Evolutionary conservation across 345 rosid genomes (phyloP).

Genomic region (Bruguiera sexangula): DNA sequence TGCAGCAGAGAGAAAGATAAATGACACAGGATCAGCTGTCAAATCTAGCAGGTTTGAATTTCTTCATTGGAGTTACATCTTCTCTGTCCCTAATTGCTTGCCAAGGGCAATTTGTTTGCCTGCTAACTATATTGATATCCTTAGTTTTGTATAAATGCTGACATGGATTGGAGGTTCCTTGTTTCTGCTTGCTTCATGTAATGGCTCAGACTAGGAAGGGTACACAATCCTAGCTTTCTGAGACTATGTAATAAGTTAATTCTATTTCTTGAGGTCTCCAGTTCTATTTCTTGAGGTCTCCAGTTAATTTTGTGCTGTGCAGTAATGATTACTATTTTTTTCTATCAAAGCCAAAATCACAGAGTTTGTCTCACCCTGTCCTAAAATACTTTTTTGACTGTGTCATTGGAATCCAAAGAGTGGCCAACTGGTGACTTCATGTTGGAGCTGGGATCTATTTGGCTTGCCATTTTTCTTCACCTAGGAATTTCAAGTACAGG

Average conservation of each 20-base stretch:
- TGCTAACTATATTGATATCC: too few species aligned
- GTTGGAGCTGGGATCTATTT: not conserved
- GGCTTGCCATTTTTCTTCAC: not conserved
- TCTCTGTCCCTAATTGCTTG: slow-evolving; percentile 2
- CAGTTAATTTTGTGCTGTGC: too few species aligned
- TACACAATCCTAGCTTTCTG: too few species aligned
- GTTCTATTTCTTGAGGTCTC: too few species aligned
- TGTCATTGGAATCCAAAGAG: not conserved
- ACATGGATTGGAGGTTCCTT: not conserved
- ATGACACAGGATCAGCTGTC: slow-evolving; percentile 90
- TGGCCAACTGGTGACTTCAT: not conserved
- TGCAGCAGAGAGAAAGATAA: slow-evolving; percentile 93
- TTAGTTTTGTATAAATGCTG: too few species aligned
- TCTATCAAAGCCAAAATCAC: not conserved
- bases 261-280: too few species aligned
- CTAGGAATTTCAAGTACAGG: not conserved
- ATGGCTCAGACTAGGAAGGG: not conserved
- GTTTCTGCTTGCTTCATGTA: slow-evolving; percentile 1
- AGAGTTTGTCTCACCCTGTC: too few species aligned
- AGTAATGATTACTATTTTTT: too few species aligned
- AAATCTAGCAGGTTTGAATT: slow-evolving; percentile 80
- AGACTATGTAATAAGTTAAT: too few species aligned
- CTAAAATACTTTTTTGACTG: not conserved
- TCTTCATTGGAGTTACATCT: slow-evolving; percentile 4
- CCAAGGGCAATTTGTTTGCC: not conserved